A percentile compares a stretch with the other conserved stretches of the same genome.
Conservation (phyloP, 176 grass and related monocot genomes). For the Aegilops speltoides region DNA sequence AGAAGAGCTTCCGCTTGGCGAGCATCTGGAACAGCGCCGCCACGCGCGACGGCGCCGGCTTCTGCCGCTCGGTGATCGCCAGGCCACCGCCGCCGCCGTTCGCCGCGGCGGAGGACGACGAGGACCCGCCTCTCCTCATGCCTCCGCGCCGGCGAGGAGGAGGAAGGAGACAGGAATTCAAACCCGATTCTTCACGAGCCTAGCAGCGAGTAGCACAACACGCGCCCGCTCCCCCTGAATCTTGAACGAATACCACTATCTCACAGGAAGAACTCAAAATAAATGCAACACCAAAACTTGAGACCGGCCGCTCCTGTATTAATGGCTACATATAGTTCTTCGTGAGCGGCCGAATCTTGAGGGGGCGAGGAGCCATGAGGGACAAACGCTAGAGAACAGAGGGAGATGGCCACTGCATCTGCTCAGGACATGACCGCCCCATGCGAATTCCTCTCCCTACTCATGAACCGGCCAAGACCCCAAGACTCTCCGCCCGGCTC, state of each 20-base stretch:
- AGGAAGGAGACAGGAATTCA: neutral
- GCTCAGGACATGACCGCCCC: constrained; percentile 15
- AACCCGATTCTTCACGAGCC: neutral
- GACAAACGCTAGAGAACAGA: constrained; percentile 40
- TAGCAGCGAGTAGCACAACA: too few relatives aligned
- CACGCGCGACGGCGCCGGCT: constrained; percentile 53
- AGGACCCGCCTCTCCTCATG: constrained; percentile 24
- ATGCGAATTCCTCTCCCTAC: constrained; percentile 10
- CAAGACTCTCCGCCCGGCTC: neutral
- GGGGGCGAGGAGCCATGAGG: neutral
- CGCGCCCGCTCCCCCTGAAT: constrained; percentile 24
- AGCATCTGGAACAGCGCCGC: constrained; percentile 56
- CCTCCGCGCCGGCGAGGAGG: neutral
- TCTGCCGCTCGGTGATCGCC: constrained; percentile 52
- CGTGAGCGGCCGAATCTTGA: constrained; percentile 13
- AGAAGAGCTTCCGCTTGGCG: constrained; percentile 56
- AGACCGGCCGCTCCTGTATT: constrained; percentile 18
- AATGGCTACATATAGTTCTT: constrained; percentile 23
- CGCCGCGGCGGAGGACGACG: neutral
- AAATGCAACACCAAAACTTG: constrained; percentile 8
- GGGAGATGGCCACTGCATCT: neutral
- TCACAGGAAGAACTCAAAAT: neutral
- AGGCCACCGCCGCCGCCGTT: constrained; percentile 15
- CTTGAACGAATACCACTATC: neutral
- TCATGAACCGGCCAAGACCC: neutral